A percentile compares a stretch with the other conserved stretches of the same genome.
These are phyloP conservation scores for Cladophialophora carrionii DNA, from an alignment of 2,329 filamentous ascomycete species.

Conservation along the genomic window DNA sequence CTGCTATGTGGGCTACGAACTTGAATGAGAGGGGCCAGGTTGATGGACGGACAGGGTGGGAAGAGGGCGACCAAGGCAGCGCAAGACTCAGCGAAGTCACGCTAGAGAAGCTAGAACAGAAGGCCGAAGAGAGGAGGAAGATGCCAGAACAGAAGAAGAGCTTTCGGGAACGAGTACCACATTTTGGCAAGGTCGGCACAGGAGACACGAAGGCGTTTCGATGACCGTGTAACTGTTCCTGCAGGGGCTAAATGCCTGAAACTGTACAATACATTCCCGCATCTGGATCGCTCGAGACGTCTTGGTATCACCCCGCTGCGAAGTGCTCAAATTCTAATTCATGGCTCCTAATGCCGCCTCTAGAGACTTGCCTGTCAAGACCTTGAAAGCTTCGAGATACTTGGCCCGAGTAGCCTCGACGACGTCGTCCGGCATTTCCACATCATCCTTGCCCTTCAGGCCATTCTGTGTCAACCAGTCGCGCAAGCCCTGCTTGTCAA, in stretches of 20 bases:
- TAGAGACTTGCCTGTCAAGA: conserved; percentile 62
- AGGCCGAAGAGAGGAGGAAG: conserved; percentile 35
- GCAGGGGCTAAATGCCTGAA: not conserved
- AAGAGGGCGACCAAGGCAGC: conserved; percentile 38
- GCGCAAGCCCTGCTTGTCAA: conserved; percentile 83
- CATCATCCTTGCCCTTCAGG: conserved; percentile 73
- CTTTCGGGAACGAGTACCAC: conserved; percentile 32
- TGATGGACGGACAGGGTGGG: conserved; percentile 37
- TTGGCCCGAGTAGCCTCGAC: conserved; percentile 68
- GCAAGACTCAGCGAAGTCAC: conserved; percentile 37
- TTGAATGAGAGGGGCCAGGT: conserved; percentile 48
- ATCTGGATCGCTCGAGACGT: not conserved
- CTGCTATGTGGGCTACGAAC: conserved; percentile 90
- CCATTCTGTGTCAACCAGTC: conserved; percentile 78
- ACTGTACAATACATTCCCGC: not conserved
- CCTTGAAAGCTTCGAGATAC: conserved; percentile 76
- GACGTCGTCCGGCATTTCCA: conserved; percentile 73
- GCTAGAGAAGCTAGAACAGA: conserved; percentile 36
- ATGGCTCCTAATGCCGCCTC: conserved; percentile 29
- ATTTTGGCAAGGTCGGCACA: conserved; percentile 35
- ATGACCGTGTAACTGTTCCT: conserved; percentile 4
- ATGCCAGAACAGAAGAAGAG: conserved; percentile 33
- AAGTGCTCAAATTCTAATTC: conserved; percentile 12
- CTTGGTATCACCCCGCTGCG: not conserved
- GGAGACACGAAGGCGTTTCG: conserved; percentile 27